These are phyloP conservation scores for Boletus sensibilis DNA, from an alignment of 768 basidiomycete genomes.

Conservation along the genomic window DNA sequence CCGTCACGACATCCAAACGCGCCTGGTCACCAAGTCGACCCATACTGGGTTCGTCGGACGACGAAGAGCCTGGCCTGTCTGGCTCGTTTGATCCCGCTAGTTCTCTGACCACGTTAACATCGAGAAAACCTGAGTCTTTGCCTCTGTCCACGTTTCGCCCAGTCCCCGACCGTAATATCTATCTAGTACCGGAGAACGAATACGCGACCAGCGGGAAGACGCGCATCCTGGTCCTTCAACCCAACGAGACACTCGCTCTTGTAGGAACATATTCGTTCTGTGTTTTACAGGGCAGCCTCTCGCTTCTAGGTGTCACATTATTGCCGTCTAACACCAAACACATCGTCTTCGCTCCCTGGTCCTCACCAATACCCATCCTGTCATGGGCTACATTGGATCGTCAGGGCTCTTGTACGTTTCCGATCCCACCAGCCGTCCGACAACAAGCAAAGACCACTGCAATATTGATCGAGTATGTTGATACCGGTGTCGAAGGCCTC, in stretches of 20 bases:
- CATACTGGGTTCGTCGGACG: conserved; percentile 47
- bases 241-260: conserved; percentile 58
- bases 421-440: conserved; percentile 12
- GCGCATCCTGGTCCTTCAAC: conserved; percentile 44
- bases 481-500: conserved; percentile 64
- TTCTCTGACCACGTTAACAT: background rate
- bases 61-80: conserved; percentile 33
- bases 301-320: conserved; percentile 55
- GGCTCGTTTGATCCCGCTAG: background rate
- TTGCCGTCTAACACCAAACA: conserved; percentile 41
- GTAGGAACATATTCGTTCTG: conserved; percentile 63
- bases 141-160: conserved; percentile 54
- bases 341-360: conserved; percentile 71
- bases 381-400: conserved; percentile 23
- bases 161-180: conserved; percentile 39
- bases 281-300: conserved; percentile 61
- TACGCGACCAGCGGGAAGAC: conserved; percentile 14
- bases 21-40: conserved; percentile 64
- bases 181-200: conserved; percentile 1
- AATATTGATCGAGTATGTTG: conserved; percentile 55
- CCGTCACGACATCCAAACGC: conserved; percentile 28
- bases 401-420: conserved; percentile 13
- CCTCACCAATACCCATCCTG: conserved; percentile 70
- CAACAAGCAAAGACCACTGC: conserved; percentile 34
- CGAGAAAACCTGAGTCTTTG: conserved; percentile 16